Base-by-base conservation (phyloP, 2,329 filamentous ascomycete genomes). In the Ophioceras dolichostomum region DNA sequence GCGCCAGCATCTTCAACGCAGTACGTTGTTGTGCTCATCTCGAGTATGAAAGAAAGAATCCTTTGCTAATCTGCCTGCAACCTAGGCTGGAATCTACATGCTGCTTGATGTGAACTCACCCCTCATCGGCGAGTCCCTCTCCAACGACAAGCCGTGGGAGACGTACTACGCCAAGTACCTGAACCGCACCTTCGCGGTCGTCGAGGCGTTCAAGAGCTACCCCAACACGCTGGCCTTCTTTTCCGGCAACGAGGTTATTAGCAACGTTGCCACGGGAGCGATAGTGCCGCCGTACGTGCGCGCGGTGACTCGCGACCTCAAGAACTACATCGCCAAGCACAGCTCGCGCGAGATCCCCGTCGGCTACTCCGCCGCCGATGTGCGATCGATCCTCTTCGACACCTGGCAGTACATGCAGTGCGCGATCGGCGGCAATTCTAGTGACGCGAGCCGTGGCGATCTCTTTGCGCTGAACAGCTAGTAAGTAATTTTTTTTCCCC, bases 301-400 rank as follows among this genome's bases (percentile, higher is more conserved):
- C 58, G 83, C 83, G 43, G 74, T 85, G 44, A 86, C 79, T 33
- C 79, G 83, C 51, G 83, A 88, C 58, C 67, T 88, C 56, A 86
- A 84, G 68, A 79, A 78, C 55, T 88, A 88, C 65, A 78, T 87
- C 61, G 73, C 76, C 59, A 78, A 76, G 52, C 74, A 82, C 52
- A 63, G 72, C 42, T 67, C 75, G 52, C 79, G 83, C 48, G 48
- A 61, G 42, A 82, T 88, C 46, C 82, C 83, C 17, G 79, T 87
- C 40, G 83, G 83, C 32, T 88, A 88, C 67, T 86, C 81, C 6
- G 83, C 83, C 41, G 83, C 83, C 34, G 83, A 88, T 54, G 83
- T 89, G 31, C 78, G 83, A 42, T 61, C 71, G 2, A 74, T 84
- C 31, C 71, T 88, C 18, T 67, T 78, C 53, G 83, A 88, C 49